Evolutionary conservation across 2,329 filamentous ascomycete genomes (phyloP).

Genomic region (Claviceps pusilla): DNA sequence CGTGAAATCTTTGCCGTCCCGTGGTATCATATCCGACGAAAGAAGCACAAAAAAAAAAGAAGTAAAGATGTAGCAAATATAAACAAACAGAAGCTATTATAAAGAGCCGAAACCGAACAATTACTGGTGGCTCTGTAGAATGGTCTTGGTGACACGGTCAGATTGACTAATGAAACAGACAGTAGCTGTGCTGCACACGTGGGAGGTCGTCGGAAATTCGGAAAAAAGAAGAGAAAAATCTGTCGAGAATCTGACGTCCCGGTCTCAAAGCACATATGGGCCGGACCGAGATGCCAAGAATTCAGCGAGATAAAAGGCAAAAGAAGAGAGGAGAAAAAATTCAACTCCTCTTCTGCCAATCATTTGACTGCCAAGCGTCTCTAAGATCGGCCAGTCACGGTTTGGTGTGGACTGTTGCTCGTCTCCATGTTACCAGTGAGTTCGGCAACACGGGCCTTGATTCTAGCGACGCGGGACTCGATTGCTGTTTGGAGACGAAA

Average conservation of each 20-base stretch:
- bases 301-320: not conserved
- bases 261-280: not conserved
- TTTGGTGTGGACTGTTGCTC: slow-evolving; percentile 20
- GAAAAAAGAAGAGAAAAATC: too few relatives aligned
- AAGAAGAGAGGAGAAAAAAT: not conserved
- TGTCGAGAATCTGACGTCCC: not conserved
- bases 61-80: not conserved
- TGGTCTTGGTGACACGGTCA: not conserved
- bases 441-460: slow-evolving; percentile 93
- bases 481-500: slow-evolving; percentile 48
- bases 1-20: slow-evolving; percentile 6
- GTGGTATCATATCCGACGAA: slow-evolving; percentile 14
- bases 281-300: not conserved
- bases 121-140: slow-evolving; percentile 1
- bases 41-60: slow-evolving; percentile 1
- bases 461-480: slow-evolving; percentile 88
- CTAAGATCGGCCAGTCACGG: slow-evolving; percentile 11
- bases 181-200: not conserved
- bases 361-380: slow-evolving; percentile 5
- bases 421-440: slow-evolving; percentile 73
- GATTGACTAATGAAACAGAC: not conserved
- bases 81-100: slow-evolving; percentile 5
- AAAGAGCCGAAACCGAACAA: slow-evolving; percentile 4
- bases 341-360: not conserved
- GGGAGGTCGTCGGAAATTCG: not conserved